A percentile compares a stretch with the other conserved stretches of the same genome.
These are phyloP conservation scores for Hyparrhenia diplandra DNA, from an alignment of 176 grass and related monocot genomes.

Conservation along the genomic window DNA sequence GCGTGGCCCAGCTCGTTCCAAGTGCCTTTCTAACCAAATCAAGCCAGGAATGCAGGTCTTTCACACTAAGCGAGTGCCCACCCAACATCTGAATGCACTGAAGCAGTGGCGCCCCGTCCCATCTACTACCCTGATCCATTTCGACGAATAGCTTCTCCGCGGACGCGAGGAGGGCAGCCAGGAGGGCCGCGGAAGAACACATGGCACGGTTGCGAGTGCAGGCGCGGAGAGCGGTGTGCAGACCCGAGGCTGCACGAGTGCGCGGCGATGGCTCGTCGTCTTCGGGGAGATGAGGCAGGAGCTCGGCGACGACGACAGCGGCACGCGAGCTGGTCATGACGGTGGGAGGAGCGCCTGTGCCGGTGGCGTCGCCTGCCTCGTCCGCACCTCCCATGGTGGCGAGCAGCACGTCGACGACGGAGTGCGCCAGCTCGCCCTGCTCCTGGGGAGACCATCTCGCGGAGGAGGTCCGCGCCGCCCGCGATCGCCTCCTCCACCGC, in stretches of 20 bases:
- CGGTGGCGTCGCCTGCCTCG: constrained; percentile 30
- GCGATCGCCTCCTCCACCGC: constrained; percentile 67
- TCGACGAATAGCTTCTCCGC: constrained; percentile 62
- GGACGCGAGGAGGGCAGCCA: constrained; percentile 56
- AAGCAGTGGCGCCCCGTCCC: constrained; percentile 63
- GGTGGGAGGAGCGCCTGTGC: constrained; percentile 56
- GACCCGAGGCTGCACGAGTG: constrained; percentile 60
- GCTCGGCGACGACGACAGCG: constrained; percentile 51
- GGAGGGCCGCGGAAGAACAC: constrained; percentile 77
- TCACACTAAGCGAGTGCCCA: constrained; percentile 66
- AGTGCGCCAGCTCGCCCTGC: constrained; percentile 47
- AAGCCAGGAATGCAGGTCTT: constrained; percentile 82
- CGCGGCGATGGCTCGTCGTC: constrained; percentile 81
- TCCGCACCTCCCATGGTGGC: constrained; percentile 73
- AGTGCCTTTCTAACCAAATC: constrained; percentile 59
- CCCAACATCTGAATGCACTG: constrained; percentile 80
- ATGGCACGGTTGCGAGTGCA: constrained; percentile 90
- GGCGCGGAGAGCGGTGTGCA: constrained; percentile 60
- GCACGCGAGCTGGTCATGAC: constrained; percentile 68
- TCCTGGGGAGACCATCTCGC: constrained; percentile 44
- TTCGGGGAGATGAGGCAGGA: constrained; percentile 67
- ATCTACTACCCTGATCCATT: constrained; percentile 30
- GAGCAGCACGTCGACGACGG: constrained; percentile 79
- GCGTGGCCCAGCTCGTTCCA: constrained; percentile 57
- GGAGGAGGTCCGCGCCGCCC: constrained; percentile 44